Percentiles rank a stretch among this genome's conserved stretches.
Conservation (phyloP, 129 eudicot genomes). For the Helianthus annuus region DNA sequence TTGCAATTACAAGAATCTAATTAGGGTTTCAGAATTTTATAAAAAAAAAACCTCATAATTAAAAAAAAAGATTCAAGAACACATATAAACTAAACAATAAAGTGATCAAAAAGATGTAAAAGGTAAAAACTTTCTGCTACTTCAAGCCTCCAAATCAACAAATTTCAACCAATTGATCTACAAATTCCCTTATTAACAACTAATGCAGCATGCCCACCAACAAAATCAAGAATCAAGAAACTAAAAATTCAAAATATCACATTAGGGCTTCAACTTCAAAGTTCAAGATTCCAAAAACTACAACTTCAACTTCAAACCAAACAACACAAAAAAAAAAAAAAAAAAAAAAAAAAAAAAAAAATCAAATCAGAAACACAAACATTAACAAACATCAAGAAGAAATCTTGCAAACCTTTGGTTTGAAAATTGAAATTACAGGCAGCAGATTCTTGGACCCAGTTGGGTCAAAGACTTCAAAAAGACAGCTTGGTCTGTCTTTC, state of each 20-base stretch:
- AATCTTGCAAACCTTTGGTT: constrained; percentile 24
- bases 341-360: constrained; percentile 8
- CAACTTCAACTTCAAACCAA: constrained; percentile 1
- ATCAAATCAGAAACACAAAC: constrained; percentile 17
- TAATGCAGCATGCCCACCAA: constrained; percentile 5
- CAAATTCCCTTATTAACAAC: neutral
- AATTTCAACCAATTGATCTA: constrained; percentile 28
- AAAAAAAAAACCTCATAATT: neutral
- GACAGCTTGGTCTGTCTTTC: constrained; percentile 23
- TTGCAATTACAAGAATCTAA: neutral
- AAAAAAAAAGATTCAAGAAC: neutral
- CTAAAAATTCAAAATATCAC: neutral
- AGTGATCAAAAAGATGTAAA: constrained; percentile 1
- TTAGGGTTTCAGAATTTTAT: constrained; percentile 18
- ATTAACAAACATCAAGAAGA: constrained; percentile 20
- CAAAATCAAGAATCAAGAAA: constrained; percentile 9
- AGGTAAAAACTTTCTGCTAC: constrained; percentile 3
- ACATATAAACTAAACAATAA: constrained; percentile 3
- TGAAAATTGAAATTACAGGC: constrained; percentile 16
- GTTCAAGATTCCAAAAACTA: constrained; percentile 14
- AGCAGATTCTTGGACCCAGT: constrained; percentile 37
- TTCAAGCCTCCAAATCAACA: constrained; percentile 9
- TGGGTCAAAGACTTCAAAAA: constrained; percentile 37
- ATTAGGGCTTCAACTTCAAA: constrained; percentile 22
- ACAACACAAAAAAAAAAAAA: constrained; percentile 11